Conservation (phyloP, 2,329 filamentous ascomycete species). For the Pseudocercospora vitis region DNA sequence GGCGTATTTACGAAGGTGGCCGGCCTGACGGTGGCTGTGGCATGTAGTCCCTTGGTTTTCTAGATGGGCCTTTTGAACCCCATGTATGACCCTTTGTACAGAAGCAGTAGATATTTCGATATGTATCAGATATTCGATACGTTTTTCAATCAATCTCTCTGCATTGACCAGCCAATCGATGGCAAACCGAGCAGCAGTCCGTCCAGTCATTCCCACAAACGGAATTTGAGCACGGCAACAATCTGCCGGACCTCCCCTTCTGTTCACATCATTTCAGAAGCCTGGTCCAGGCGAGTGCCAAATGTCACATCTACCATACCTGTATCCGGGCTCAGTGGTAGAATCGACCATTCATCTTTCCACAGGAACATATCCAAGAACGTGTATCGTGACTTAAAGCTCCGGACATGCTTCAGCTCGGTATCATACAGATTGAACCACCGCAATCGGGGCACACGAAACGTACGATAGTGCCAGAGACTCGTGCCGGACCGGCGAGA, state of each 20-base stretch:
- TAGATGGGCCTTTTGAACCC: too few relatives aligned
- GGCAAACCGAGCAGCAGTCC: not conserved
- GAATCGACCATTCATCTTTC: not conserved
- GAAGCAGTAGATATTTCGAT: not conserved
- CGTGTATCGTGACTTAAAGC: not conserved
- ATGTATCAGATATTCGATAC: slow-evolving; percentile 1
- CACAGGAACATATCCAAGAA: slow-evolving; percentile 14
- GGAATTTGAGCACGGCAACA: not conserved
- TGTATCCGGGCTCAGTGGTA: too few relatives aligned
- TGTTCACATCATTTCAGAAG: slow-evolving; percentile 9
- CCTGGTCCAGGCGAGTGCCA: not conserved
- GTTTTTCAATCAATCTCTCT: not conserved
- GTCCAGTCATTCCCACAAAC: not conserved
- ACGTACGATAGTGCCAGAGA: too few relatives aligned
- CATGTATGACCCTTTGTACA: slow-evolving; percentile 1
- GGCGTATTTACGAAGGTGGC: not conserved
- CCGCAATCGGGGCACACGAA: too few relatives aligned
- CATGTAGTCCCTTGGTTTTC: too few relatives aligned
- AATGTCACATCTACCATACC: not conserved
- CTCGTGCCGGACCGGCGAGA: too few relatives aligned
- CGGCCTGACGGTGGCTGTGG: too few relatives aligned
- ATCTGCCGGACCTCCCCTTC: slow-evolving; percentile 13
- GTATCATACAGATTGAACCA: too few relatives aligned
- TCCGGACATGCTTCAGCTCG: too few relatives aligned
- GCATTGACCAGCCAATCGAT: not conserved